Evolutionary conservation across 805 yeast genomes (phyloP), one percentile per base, ranked within the genome.

Genomic region (Candida rishiriensis): DNA sequence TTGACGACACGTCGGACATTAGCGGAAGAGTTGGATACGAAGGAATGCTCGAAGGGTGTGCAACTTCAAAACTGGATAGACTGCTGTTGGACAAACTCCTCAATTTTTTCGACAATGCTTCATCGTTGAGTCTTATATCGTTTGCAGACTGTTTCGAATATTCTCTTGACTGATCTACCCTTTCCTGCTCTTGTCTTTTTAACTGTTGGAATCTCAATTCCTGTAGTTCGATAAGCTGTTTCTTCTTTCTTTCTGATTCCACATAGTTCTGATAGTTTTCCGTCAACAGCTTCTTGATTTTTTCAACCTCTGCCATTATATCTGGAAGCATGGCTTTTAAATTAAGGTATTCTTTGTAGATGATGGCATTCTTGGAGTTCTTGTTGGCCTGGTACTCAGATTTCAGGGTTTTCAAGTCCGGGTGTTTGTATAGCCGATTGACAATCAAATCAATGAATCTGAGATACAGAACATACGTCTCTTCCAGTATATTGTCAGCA

Each of bases 381-480:
- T 40, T 40, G 37, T 52, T 46, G 14, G 34, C 44, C 39, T 57
- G 56, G 48, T 54, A 40, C 33, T 47, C 52, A 1, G 29, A 13
- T 42, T 53, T 62, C 44, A 49, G 58, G 34, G 44, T 44, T 48
- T 58, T 60, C 41, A 74, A 50, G 21, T 69, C 74, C 0, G 81
- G 78, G 47, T 77, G 81, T 6, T 47, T 59, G 14, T 70, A 69
- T 36, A 80, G 53, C 39, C 64, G 65, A 59, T 76, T 73, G 42
- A 74, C 69, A 29, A 78, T 66, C 39, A 80, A 64, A 47, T 83
- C 86, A 17, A 82, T 72, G 51, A 78, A 81, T 44, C 89, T 62
- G 37, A 75, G 63, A 54, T 80, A 81, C 43, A 79, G 62, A 29
- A 79, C 60, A 53, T 75, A 83, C 0, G 87, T 78, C 46, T 74